phyloP scores from a whole-genome alignment of 768 basidiomycete genomes.

The Suillus brevipes region DNA sequence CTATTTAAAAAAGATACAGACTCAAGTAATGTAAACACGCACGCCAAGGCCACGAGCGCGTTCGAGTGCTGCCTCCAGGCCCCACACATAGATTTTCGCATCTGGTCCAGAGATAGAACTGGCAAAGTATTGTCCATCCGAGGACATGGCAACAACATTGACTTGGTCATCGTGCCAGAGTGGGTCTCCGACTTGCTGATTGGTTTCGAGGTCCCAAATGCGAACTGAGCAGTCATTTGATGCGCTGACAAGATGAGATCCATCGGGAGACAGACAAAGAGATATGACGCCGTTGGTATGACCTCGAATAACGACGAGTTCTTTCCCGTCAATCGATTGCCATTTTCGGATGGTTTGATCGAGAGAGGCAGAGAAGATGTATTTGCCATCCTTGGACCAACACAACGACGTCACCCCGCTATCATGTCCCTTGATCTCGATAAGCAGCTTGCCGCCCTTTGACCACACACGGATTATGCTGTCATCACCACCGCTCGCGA shows the following conservation, averaged over 20 bases:
- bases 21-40: no score
- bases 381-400: neutral
- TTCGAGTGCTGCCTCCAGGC: conserved; percentile 43
- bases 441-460: neutral
- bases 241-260: neutral
- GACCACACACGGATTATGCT: neutral
- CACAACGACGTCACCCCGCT: neutral
- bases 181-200: conserved; percentile 28
- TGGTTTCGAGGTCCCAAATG: conserved; percentile 1
- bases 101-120: conserved; percentile 62
- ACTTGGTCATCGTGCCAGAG: conserved; percentile 82
- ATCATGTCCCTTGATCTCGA: neutral
- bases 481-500: neutral
- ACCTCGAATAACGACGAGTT: neutral
- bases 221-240: neutral
- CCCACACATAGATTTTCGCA: conserved; percentile 76
- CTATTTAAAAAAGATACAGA: no score
- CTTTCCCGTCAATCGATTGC: neutral
- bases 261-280: neutral
- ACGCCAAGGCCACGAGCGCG: no score
- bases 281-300: neutral
- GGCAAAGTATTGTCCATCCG: conserved; percentile 77
- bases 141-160: conserved; percentile 43
- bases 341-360: neutral
- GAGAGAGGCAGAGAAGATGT: neutral